These are phyloP conservation scores for Lasiodiplodia citricola DNA, from an alignment of 2,329 filamentous ascomycete genomes.

Conservation along the genomic window DNA sequence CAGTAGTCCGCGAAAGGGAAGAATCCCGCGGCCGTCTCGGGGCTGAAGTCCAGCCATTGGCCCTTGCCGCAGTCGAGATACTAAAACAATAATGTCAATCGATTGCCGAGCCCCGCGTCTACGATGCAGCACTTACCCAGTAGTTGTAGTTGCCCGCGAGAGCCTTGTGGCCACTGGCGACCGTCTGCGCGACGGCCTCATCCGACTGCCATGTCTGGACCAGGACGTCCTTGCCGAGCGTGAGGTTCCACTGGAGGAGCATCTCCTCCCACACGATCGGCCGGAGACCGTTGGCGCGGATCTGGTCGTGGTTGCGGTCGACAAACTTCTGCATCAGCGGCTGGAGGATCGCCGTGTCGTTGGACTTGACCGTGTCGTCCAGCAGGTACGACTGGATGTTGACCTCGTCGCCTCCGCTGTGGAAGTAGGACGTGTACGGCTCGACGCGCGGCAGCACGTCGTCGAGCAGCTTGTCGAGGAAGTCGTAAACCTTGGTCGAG, in stretches of 20 bases:
- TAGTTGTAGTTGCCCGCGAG: slow-evolving; percentile 78
- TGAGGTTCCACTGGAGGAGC: slow-evolving; percentile 77
- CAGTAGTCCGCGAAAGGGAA: slow-evolving; percentile 81
- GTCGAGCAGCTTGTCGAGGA: slow-evolving; percentile 73
- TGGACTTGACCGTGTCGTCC: slow-evolving; percentile 74
- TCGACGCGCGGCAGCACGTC: slow-evolving; percentile 76
- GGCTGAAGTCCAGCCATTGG: slow-evolving; percentile 75
- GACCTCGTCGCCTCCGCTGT: slow-evolving; percentile 87
- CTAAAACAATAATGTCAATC: slow-evolving; percentile 45
- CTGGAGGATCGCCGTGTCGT: slow-evolving; percentile 66
- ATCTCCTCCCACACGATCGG: slow-evolving; percentile 92
- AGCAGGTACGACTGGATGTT: slow-evolving; percentile 71
- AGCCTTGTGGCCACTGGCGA: slow-evolving; percentile 69
- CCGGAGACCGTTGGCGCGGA: slow-evolving; percentile 67
- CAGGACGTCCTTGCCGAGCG: slow-evolving; percentile 71
- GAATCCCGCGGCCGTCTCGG: slow-evolving; percentile 52
- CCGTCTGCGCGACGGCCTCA: slow-evolving; percentile 64
- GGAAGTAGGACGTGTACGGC: slow-evolving; percentile 68
- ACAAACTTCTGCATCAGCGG: slow-evolving; percentile 81
- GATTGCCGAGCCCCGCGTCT: neutral
- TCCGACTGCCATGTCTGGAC: slow-evolving; percentile 80
- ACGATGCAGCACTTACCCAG: slow-evolving; percentile 62
- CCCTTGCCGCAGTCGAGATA: slow-evolving; percentile 86
- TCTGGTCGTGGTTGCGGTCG: slow-evolving; percentile 69
- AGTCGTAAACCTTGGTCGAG: slow-evolving; percentile 69